These are phyloP conservation scores for Hydrangea macrophylla DNA, from an alignment of 148 eudicot genomes.

Conservation along the genomic window DNA sequence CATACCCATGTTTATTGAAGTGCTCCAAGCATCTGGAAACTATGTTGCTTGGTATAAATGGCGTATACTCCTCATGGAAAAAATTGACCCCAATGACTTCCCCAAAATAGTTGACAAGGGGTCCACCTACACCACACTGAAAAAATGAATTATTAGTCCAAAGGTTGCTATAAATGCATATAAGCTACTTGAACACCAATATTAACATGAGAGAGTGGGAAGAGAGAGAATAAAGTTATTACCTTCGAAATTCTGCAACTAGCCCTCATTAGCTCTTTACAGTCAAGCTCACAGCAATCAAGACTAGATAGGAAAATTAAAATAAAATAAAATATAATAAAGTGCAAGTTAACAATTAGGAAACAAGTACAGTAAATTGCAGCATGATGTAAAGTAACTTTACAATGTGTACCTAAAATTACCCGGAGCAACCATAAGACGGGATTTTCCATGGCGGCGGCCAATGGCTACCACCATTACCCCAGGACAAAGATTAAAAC, in stretches of 20 bases:
- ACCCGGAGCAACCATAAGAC: too few relatives aligned
- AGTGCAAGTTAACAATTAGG: not conserved
- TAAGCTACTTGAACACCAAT: not conserved
- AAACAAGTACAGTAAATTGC: not conserved
- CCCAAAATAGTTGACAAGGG: too few relatives aligned
- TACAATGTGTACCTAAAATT: not conserved
- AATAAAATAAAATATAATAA: not conserved
- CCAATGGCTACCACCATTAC: too few relatives aligned
- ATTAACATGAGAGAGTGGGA: not conserved
- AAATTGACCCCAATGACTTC: not conserved
- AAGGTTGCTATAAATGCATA: not conserved
- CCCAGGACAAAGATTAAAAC: too few relatives aligned
- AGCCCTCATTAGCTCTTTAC: conserved; percentile 6
- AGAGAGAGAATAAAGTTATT: not conserved
- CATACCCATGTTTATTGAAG: conserved; percentile 5
- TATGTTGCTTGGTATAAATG: conserved; percentile 6
- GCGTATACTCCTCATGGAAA: not conserved
- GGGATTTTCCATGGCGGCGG: too few relatives aligned
- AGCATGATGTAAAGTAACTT: not conserved
- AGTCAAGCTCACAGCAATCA: not conserved
- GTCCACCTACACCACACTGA: conserved; percentile 8
- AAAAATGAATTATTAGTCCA: not conserved
- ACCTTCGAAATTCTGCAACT: not conserved
- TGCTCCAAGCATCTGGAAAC: conserved; percentile 1
- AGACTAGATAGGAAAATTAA: not conserved